phyloP scores from a whole-genome alignment of 2,329 filamentous ascomycete genomes.

The Mariannaea elegans region DNA sequence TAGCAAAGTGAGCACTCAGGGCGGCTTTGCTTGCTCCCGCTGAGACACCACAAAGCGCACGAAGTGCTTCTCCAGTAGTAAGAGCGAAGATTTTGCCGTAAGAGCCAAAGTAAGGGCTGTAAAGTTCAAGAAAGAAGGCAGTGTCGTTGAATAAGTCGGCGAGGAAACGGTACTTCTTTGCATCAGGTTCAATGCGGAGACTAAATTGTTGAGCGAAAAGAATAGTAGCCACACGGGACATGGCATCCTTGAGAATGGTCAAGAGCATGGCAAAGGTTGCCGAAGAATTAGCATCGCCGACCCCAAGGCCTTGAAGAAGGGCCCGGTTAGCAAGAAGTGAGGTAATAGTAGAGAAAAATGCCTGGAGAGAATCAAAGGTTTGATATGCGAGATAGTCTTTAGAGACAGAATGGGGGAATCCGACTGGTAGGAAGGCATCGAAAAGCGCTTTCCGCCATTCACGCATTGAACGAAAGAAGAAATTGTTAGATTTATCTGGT shows the following conservation, averaged over 20 bases:
- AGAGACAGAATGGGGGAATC: constrained; percentile 89
- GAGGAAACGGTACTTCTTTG: constrained; percentile 87
- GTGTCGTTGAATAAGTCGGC: constrained; percentile 90
- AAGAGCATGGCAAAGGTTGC: constrained; percentile 84
- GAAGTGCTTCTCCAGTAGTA: constrained; percentile 59
- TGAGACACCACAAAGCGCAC: constrained; percentile 84
- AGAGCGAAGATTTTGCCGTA: constrained; percentile 60
- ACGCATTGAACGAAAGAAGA: constrained; percentile 41
- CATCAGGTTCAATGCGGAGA: constrained; percentile 85
- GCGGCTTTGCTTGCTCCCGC: constrained; percentile 91
- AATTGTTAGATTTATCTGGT: constrained; percentile 31
- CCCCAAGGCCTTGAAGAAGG: constrained; percentile 81
- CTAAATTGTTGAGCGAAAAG: constrained; percentile 85
- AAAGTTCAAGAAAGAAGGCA: constrained; percentile 84
- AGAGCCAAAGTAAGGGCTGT: constrained; percentile 76
- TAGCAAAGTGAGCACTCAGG: constrained; percentile 90
- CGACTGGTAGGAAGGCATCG: constrained; percentile 84
- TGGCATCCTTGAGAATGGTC: constrained; percentile 82
- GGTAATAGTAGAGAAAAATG: constrained; percentile 84
- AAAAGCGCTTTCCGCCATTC: constrained; percentile 55
- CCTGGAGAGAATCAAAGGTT: constrained; percentile 79
- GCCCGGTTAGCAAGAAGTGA: constrained; percentile 83
- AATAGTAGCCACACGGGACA: constrained; percentile 85
- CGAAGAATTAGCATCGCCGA: constrained; percentile 81
- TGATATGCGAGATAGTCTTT: constrained; percentile 82